These are phyloP conservation scores for Colletotrichum musicola DNA, from an alignment of 2,329 filamentous ascomycete genomes.

Conservation along the genomic window DNA sequence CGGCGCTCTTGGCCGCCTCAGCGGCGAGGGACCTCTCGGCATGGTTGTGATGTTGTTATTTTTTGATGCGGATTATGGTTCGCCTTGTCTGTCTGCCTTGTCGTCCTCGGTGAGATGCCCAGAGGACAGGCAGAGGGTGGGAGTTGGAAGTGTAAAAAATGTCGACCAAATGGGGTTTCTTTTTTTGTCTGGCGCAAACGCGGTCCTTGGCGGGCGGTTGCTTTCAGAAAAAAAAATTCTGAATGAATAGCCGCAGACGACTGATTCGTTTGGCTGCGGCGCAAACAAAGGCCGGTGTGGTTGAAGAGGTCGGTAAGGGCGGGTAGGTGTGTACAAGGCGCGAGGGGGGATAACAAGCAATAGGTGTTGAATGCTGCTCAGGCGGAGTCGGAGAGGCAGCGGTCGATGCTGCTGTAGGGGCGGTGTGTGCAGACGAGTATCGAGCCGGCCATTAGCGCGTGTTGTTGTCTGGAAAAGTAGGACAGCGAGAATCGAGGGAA, in stretches of 20 bases:
- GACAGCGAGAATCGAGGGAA: neutral
- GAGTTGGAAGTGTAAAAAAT: neutral
- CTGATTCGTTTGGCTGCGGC: neutral
- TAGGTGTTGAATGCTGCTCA: neutral
- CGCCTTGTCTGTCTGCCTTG: neutral
- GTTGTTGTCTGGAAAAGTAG: neutral
- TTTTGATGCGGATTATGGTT: neutral
- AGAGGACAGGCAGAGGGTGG: neutral
- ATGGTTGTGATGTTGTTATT: slow-evolving; percentile 10
- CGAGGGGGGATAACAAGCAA: neutral
- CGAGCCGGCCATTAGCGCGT: no score
- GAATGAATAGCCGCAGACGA: neutral
- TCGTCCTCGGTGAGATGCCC: neutral
- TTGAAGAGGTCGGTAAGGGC: slow-evolving; percentile 1
- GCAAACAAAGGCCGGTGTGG: slow-evolving; percentile 26
- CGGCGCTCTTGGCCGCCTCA: slow-evolving; percentile 37
- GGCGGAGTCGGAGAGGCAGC: slow-evolving; percentile 1
- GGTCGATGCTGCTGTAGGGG: neutral
- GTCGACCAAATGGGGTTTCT: no score
- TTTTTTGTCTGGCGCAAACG: no score
- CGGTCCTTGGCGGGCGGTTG: neutral
- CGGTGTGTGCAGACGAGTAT: no score
- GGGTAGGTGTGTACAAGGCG: neutral
- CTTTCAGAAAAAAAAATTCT: neutral
- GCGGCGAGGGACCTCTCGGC: slow-evolving; percentile 27